Evolutionary conservation across 2,329 filamentous ascomycete species (phyloP).

Genomic region (Cladobotryum protrusum): DNA sequence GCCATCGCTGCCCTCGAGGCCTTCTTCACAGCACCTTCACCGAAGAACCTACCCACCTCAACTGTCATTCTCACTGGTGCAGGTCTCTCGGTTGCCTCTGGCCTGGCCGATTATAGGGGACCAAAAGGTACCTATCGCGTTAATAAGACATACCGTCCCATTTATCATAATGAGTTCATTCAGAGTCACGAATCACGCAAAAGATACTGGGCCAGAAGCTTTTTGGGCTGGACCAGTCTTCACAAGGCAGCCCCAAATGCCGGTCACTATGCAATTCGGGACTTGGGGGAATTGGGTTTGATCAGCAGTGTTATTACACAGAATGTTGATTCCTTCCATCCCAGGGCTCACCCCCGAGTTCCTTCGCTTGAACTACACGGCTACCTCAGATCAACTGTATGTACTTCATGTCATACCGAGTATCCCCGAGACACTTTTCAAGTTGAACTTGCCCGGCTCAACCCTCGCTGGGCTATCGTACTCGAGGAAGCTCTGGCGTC

Average conservation of each 20-base stretch:
- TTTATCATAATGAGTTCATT: conserved; percentile 89
- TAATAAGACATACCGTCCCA: conserved; percentile 84
- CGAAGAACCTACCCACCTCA: conserved; percentile 39
- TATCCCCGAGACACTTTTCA: conserved; percentile 72
- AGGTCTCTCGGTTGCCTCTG: conserved; percentile 88
- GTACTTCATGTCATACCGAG: conserved; percentile 69
- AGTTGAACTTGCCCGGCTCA: conserved; percentile 64
- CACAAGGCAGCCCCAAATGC: conserved; percentile 72
- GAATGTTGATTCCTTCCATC: conserved; percentile 95
- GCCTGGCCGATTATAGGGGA: conserved; percentile 88
- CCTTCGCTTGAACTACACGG: conserved; percentile 85
- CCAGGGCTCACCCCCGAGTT: conserved; percentile 64
- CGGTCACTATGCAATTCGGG: conserved; percentile 69
- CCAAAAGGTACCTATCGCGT: conserved; percentile 85
- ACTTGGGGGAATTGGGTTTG: conserved; percentile 65
- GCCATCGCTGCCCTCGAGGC: conserved; percentile 70
- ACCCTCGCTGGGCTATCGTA: conserved; percentile 79
- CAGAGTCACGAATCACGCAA: conserved; percentile 77
- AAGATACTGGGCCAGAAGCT: conserved; percentile 92
- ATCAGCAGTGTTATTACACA: conserved; percentile 80
- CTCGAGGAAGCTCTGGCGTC: conserved; percentile 63
- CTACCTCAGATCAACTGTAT: conserved; percentile 75
- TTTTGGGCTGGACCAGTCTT: conserved; percentile 83
- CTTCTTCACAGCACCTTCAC: conserved; percentile 63
- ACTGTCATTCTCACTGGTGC: conserved; percentile 65